Evolutionary conservation across 140 eudicot species (phyloP), one percentile per base, ranked within the genome.

Genomic region (Ambrosia hybrid): DNA sequence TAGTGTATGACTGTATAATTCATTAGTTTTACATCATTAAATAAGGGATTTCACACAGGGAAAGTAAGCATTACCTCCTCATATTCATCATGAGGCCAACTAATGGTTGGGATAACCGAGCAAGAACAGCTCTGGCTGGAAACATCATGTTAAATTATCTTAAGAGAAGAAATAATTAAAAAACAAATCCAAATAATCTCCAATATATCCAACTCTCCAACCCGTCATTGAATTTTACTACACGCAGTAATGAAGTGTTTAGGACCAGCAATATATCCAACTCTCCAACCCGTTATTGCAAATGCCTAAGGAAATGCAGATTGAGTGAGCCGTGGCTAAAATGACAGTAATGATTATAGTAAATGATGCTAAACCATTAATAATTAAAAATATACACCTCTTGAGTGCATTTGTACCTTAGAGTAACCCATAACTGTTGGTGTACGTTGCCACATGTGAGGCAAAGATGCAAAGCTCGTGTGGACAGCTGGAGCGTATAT

Each of bases 281-380:
- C 89, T 49, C 98, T 84, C 98, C 98, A 92, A 61, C 96, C 96
- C 41, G 98, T 92, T 96, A 92, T 92, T 55, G 98, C 98, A 87
- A 92, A 92, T 65, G 93, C 88, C 96, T 92, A 75, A 0, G 11
- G 48, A 37, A 36, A 34, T 62, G 49, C 67, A 36, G 30, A 62
- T 13, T 36, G 0, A 11, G 17, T 60, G 16, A 60, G 66, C 45
- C 66, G 33, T 60, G 45, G 45, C 45, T 60, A 60, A 34, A 30
- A 43, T 43, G 78, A 9, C 39, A 21, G 26, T 21, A 21, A 21
- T 21, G 26, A 21, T 21, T 21, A 21, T 21, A 39, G 11, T n/a
- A 68, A 26, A 52, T 26, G 51, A 69, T 69, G 48, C 10, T 55
- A 16, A 16, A 43, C 9, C 2, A 57, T 56, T 57, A 5, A 41